Conservation (phyloP, 129 eudicot species). For the Flaveria brownii region DNA sequence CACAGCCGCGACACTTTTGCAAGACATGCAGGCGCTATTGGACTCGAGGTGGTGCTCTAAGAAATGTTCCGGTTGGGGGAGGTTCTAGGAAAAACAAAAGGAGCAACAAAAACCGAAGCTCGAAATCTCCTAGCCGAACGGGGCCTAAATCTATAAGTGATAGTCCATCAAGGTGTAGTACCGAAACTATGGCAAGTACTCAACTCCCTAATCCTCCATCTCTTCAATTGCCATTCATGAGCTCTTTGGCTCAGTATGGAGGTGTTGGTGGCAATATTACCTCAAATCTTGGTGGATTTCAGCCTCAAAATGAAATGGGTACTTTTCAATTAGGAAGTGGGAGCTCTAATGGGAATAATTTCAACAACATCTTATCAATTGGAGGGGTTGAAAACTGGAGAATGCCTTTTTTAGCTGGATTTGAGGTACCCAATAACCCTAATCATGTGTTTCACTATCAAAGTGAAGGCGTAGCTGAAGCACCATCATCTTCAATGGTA, state of each 20-base stretch:
- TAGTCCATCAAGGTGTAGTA: conserved; percentile 58
- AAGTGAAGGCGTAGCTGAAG: conserved; percentile 42
- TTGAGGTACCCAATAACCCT: conserved; percentile 42
- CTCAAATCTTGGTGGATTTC: conserved; percentile 53
- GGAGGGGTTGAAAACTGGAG: conserved; percentile 61
- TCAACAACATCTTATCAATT: conserved; percentile 33
- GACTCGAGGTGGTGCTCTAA: conserved; percentile 62
- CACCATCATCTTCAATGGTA: conserved; percentile 35
- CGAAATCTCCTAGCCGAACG: conserved; percentile 44
- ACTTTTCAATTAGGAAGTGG: conserved; percentile 51
- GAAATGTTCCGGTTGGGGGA: conserved; percentile 74
- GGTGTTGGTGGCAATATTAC: conserved; percentile 35
- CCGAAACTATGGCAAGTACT: conserved; percentile 42
- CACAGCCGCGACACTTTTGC: conserved; percentile 76
- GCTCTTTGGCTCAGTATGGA: conserved; percentile 49
- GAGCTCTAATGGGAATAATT: conserved; percentile 38
- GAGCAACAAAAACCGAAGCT: conserved; percentile 47
- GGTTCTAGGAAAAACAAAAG: conserved; percentile 73
- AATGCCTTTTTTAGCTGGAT: conserved; percentile 52
- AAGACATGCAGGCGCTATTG: conserved; percentile 72
- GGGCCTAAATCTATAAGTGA: conserved; percentile 40
- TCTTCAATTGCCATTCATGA: conserved; percentile 56
- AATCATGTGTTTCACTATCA: conserved; percentile 47
- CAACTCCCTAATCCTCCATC: conserved; percentile 43
- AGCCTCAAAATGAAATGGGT: conserved; percentile 47